A percentile compares a stretch with the other conserved stretches of the same genome.
These are phyloP conservation scores for Davidsoniella virescens DNA, from an alignment of 2,329 filamentous ascomycete species.

Conservation along the genomic window DNA sequence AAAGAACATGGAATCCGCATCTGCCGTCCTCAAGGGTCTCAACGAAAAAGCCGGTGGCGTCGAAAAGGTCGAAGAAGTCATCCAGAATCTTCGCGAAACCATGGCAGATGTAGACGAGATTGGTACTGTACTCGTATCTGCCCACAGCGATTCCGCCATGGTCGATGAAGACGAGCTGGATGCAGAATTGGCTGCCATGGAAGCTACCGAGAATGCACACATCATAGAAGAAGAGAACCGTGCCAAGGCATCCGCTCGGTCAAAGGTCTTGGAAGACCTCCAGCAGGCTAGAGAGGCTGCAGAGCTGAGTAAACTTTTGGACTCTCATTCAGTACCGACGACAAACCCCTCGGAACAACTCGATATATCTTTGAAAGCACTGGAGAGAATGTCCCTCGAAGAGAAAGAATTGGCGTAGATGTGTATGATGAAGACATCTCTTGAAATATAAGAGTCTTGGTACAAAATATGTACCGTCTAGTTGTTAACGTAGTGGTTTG, in stretches of 20 bases:
- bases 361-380: conserved; percentile 20
- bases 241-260: conserved; percentile 24
- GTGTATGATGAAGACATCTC: background rate
- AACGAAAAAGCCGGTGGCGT: conserved; percentile 64
- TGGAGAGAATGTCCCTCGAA: conserved; percentile 25
- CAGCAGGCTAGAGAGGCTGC: conserved; percentile 28
- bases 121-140: conserved; percentile 56
- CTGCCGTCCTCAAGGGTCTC: conserved; percentile 52
- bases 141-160: conserved; percentile 23
- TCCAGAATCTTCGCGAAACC: conserved; percentile 61
- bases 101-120: conserved; percentile 75
- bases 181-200: conserved; percentile 67
- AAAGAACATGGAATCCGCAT: conserved; percentile 63
- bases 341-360: conserved; percentile 6
- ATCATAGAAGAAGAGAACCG: conserved; percentile 28
- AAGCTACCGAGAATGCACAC: conserved; percentile 40
- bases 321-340: conserved; percentile 16
- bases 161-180: conserved; percentile 77
- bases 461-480: no score
- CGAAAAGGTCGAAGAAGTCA: conserved; percentile 57
- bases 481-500: no score
- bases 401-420: conserved; percentile 15
- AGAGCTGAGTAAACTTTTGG: conserved; percentile 34
- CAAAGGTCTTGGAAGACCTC: conserved; percentile 19
- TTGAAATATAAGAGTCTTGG: no score